Evolutionary conservation across 2,329 filamentous ascomycete genomes (phyloP), one percentile per base, ranked within the genome.

Genomic region (Botrytis squamosa): DNA sequence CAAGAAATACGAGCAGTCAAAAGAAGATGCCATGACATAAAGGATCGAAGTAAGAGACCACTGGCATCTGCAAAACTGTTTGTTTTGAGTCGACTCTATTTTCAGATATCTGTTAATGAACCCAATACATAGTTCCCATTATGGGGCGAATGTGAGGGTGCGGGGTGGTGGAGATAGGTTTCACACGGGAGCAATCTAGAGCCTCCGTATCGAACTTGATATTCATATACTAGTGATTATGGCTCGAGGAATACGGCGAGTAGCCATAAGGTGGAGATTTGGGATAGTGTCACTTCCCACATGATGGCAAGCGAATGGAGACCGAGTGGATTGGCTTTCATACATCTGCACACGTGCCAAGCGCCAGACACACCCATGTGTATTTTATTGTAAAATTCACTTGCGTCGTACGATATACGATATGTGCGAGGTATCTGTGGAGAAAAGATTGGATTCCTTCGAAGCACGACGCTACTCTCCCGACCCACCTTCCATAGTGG

Each of bases 301-400:
- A 69, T 69, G 18, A 69, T 69, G n/a, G 29, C 46, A 69, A 57
- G 38, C 52, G 49, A 38, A 42, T 52, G 36, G 38, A 55, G 40
- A 57, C 49, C 66, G n/a, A 68, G 49, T 57, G 6, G 49, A 42
- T 16, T 18, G 38, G 25, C 25, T 33, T 42, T 57, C 49, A 59
- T 69, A 25, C 49, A 10, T 57, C 12, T 57, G 36, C n/a, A 69
- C 66, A 69, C 66, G 66, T 69, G 66, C 66, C 36, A 69, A 42
- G 55, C 38, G n/a, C 66, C n/a, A 68, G n/a, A 57, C n/a, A 57
- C 49, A 44, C n/a, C 66, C 49, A 69, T 69, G 66, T 57, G 66
- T 18, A 42, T 22, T 68, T 66, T 25, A 9, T 33, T 69, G n/a
- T 33, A 57, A 16, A 33, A 40, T 22, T 44, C 38, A 69, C 38